A percentile compares a stretch with the other conserved stretches of the same genome.
Conservation (phyloP, 1,139 yeast genomes). For the Diutina ranongensis region DNA sequence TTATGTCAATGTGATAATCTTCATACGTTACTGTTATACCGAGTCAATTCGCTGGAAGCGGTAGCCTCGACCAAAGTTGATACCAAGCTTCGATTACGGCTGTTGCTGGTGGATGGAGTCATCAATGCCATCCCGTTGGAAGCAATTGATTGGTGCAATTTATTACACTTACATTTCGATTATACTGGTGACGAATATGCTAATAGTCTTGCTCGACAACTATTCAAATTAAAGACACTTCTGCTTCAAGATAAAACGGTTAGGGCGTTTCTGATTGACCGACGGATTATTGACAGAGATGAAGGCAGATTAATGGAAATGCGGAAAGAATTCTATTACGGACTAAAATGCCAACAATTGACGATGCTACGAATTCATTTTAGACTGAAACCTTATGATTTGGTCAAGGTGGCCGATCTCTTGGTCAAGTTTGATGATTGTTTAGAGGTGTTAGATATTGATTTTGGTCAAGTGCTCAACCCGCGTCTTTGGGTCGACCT, state of each 20-base stretch:
- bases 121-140: constrained; percentile 5
- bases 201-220: neutral
- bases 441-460: neutral
- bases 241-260: constrained; percentile 6
- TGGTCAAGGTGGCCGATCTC: neutral
- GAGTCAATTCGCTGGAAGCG: constrained; percentile 2
- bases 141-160: constrained; percentile 1
- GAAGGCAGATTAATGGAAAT: neutral
- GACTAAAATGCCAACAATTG: neutral
- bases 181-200: constrained; percentile 4
- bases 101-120: constrained; percentile 1
- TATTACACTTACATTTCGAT: constrained; percentile 1
- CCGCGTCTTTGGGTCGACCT: constrained; percentile 2
- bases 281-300: neutral
- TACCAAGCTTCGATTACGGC: neutral
- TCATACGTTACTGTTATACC: constrained; percentile 1
- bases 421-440: constrained; percentile 2
- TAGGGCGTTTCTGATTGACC: neutral
- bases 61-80: neutral
- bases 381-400: neutral
- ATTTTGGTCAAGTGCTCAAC: neutral
- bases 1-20: neutral
- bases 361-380: constrained; percentile 1
- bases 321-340: constrained; percentile 4
- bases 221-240: neutral